Evolutionary conservation across 192 early-diverging fungal genomes (phyloP).

Genomic region (Oehlia diaphana): DNA sequence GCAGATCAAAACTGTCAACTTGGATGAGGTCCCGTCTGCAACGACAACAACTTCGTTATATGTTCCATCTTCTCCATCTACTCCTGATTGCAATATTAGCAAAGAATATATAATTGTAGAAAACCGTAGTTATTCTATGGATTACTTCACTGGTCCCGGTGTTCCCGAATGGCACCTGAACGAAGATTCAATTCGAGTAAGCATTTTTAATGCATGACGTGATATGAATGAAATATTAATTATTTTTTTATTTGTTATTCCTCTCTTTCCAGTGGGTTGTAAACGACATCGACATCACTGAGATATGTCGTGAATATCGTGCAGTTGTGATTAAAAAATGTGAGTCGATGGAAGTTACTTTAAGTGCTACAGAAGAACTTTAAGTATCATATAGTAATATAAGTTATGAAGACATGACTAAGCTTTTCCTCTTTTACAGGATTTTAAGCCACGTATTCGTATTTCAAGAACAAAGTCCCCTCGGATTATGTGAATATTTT

Average conservation of each 20-base stretch:
- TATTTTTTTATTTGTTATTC: conserved; percentile 9
- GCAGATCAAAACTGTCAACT: neutral
- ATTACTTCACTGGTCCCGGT: conserved; percentile 17
- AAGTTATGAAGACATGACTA: neutral
- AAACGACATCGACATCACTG: conserved; percentile 7
- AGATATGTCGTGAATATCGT: conserved; percentile 13
- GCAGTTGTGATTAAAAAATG: neutral
- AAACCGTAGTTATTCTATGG: neutral
- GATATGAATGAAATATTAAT: neutral
- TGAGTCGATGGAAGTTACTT: neutral
- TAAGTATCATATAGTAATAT: conserved; percentile 18
- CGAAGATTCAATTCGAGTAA: conserved; percentile 10
- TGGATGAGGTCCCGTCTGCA: neutral
- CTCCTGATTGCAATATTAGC: neutral
- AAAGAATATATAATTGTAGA: neutral
- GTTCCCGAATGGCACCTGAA: neutral
- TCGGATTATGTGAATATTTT: conserved; percentile 2
- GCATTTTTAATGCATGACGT: conserved; percentile 13
- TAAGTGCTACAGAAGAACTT: conserved; percentile 13
- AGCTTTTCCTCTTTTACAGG: conserved; percentile 8
- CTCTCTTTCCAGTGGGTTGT: conserved; percentile 17
- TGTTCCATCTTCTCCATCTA: neutral
- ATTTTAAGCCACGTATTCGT: conserved; percentile 22
- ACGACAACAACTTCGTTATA: neutral
- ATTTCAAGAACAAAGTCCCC: conserved; percentile 1